phyloP scores from a whole-genome alignment of 2,329 filamentous ascomycete species.

The Calonectria montana region DNA sequence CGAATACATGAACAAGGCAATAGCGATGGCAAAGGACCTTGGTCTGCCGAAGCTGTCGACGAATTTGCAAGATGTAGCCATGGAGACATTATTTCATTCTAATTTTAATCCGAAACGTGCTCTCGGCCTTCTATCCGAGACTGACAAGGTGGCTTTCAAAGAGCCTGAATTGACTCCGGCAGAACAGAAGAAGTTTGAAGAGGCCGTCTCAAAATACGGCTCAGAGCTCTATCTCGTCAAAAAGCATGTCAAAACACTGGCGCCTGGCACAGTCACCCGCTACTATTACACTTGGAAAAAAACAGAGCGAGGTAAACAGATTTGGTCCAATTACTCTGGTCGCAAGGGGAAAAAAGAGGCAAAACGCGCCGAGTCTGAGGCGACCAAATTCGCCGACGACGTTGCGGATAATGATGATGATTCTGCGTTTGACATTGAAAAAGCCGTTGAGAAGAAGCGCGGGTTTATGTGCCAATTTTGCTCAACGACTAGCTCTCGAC shows the following conservation, averaged over 20 bases:
- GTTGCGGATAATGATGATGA: slow-evolving; percentile 94
- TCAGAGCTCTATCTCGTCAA: slow-evolving; percentile 89
- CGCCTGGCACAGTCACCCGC: slow-evolving; percentile 83
- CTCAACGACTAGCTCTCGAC: slow-evolving; percentile 79
- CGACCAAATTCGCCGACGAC: slow-evolving; percentile 86
- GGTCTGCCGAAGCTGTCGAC: slow-evolving; percentile 82
- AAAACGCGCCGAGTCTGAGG: slow-evolving; percentile 76
- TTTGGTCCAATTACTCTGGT: slow-evolving; percentile 91
- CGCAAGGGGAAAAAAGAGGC: slow-evolving; percentile 92
- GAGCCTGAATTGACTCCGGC: slow-evolving; percentile 83
- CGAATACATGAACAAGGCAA: slow-evolving; percentile 79
- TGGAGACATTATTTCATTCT: slow-evolving; percentile 77
- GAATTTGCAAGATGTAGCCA: slow-evolving; percentile 87
- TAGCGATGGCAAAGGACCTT: slow-evolving; percentile 71
- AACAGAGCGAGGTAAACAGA: slow-evolving; percentile 82
- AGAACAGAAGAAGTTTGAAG: slow-evolving; percentile 91
- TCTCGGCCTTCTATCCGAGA: slow-evolving; percentile 74
- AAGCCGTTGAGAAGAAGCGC: slow-evolving; percentile 82
- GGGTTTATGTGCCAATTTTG: slow-evolving; percentile 97
- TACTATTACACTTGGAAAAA: slow-evolving; percentile 99
- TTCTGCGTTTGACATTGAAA: slow-evolving; percentile 93
- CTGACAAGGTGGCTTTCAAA: slow-evolving; percentile 79
- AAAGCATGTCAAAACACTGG: slow-evolving; percentile 86
- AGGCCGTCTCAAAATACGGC: slow-evolving; percentile 88
- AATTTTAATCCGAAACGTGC: slow-evolving; percentile 79